Percentiles rank a stretch among this genome's conserved stretches.
Conservation (phyloP, 1,284 basidiomycete genomes). For the Mycosarcoma maydis region DNA sequence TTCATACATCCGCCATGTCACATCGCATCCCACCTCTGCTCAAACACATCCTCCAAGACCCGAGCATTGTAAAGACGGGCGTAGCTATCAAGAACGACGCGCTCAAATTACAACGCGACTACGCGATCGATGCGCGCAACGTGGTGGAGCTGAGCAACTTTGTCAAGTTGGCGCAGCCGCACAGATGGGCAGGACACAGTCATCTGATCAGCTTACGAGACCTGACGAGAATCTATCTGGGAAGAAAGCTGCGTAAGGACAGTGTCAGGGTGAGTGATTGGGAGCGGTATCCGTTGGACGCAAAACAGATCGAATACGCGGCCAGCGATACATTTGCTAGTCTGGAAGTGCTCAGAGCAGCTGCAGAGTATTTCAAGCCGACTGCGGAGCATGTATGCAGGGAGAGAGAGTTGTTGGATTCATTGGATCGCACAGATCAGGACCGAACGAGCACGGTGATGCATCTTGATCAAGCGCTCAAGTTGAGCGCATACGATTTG, state of each 20-base stretch:
- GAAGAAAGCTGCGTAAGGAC: conserved; percentile 45
- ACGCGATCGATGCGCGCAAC: conserved; percentile 34
- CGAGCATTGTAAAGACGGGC: conserved; percentile 49
- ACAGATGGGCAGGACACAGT: conserved; percentile 20
- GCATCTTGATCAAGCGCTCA: conserved; percentile 19
- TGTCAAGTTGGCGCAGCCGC: conserved; percentile 41
- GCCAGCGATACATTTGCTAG: conserved; percentile 55
- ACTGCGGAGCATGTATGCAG: no score
- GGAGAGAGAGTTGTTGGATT: conserved; percentile 7
- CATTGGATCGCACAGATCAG: conserved; percentile 5
- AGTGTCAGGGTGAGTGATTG: conserved; percentile 47
- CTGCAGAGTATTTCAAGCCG: conserved; percentile 18
- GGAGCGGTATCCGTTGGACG: conserved; percentile 29
- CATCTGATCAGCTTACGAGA: conserved; percentile 53
- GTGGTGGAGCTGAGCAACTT: conserved; percentile 49
- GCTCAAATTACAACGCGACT: conserved; percentile 55
- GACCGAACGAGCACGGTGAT: background rate
- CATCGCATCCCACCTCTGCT: conserved; percentile 25
- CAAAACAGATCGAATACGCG: conserved; percentile 55
- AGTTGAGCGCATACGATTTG: conserved; percentile 30
- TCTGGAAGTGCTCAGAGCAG: conserved; percentile 49
- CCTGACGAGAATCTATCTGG: conserved; percentile 50
- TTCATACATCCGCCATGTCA: conserved; percentile 49
- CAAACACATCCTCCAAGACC: conserved; percentile 36
- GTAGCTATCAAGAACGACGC: conserved; percentile 55